phyloP scores from a whole-genome alignment of 75 land plant genomes.

The Larix kaempferi region DNA sequence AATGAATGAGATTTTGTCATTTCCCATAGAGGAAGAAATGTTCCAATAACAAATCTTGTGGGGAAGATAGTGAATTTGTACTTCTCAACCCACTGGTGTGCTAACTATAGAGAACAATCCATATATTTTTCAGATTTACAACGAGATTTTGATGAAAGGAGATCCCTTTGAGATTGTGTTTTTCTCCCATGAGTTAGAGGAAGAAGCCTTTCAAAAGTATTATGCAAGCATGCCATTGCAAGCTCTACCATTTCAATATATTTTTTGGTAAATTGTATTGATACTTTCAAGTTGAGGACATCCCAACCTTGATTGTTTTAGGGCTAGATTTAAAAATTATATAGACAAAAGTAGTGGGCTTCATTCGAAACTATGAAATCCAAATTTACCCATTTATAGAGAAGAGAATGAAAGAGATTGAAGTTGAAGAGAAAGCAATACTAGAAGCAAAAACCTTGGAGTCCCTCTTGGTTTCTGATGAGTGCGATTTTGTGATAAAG shows the following conservation, averaged over 20 bases:
- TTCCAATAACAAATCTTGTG: conserved; percentile 17
- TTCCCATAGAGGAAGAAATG: conserved; percentile 27
- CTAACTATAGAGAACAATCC: conserved; percentile 26
- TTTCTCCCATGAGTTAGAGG: conserved; percentile 25
- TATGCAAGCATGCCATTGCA: conserved; percentile 29
- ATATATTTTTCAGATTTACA: conserved; percentile 21
- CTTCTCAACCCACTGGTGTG: conserved; percentile 45
- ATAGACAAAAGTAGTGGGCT: no score
- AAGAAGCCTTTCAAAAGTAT: conserved; percentile 12
- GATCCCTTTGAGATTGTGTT: conserved; percentile 26
- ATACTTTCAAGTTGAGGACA: conserved; percentile 24
- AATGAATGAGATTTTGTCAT: conserved; percentile 30
- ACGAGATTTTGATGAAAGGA: conserved; percentile 17
- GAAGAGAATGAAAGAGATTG: no score
- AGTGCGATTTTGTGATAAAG: no score
- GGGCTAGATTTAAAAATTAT: conserved; percentile 25
- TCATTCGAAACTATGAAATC: no score
- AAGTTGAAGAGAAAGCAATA: no score
- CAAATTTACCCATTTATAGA: no score
- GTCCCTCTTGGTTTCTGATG: no score
- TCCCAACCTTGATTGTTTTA: conserved; percentile 18
- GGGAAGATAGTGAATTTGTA: conserved; percentile 54
- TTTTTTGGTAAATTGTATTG: conserved; percentile 7
- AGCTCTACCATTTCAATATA: conserved; percentile 21
- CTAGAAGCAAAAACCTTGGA: no score